A percentile compares a stretch with the other conserved stretches of the same genome.
These are phyloP conservation scores for Neurospora sublineolata DNA, from an alignment of 495 filamentous ascomycete genomes.

Conservation along the genomic window DNA sequence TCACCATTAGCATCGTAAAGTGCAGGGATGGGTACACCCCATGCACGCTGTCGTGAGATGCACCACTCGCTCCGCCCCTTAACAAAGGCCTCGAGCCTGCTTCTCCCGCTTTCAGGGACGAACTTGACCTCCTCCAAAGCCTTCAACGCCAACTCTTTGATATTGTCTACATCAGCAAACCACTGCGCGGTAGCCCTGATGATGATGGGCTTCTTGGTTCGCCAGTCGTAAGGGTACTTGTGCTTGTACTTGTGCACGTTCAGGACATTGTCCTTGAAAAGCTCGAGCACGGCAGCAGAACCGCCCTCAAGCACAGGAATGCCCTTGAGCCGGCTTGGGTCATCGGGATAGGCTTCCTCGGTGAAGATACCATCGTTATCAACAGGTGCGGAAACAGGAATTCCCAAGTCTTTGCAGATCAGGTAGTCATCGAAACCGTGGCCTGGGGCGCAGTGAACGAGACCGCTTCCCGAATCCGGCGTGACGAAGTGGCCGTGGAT, in stretches of 20 bases:
- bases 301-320: conserved; percentile 44
- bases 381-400: conserved; percentile 66
- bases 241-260: conserved; percentile 59
- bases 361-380: conserved; percentile 75
- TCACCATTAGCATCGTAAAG: conserved; percentile 63
- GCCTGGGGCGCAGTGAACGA: conserved; percentile 89
- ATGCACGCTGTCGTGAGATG: conserved; percentile 92
- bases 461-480: conserved; percentile 72
- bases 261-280: conserved; percentile 50
- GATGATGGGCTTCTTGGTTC: conserved; percentile 85
- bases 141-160: conserved; percentile 58
- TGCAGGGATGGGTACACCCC: conserved; percentile 93
- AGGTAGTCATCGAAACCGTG: conserved; percentile 97
- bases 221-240: conserved; percentile 97
- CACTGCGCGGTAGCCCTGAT: conserved; percentile 89
- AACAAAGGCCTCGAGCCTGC: conserved; percentile 71
- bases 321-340: conserved; percentile 45
- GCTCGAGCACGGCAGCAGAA: conserved; percentile 53
- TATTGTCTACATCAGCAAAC: conserved; percentile 83
- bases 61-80: conserved; percentile 91
- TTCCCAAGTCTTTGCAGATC: conserved; percentile 53
- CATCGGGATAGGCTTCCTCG: conserved; percentile 53
- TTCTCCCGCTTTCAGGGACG: conserved; percentile 58
- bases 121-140: conserved; percentile 65
- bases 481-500: conserved; percentile 81